Base-by-base conservation (phyloP, 768 basidiomycete species). In the Hebeloma cylindrosporum region DNA sequence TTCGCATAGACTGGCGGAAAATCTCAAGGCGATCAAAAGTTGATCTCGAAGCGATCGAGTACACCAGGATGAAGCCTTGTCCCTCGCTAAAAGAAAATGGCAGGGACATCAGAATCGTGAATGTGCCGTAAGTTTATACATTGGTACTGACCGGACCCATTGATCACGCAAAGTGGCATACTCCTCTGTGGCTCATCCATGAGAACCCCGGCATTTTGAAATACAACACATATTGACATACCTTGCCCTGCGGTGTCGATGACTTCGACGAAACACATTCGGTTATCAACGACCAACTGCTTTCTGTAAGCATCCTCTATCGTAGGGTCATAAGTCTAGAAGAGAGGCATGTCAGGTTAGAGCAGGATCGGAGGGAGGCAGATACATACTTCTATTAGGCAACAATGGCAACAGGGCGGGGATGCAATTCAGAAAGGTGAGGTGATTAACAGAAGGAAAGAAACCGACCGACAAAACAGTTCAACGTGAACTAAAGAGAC, bases 241-340 rank as follows among this genome's bases (percentile, higher is more conserved):
- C 93, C 93, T 82, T 97, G 93, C 22, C 93, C 93, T 38, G 94
- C 94, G 57, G 94, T 96, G 70, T 97, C 93, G 64, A 97, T 89
- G 51, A 97, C 91, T 67, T 97, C 93, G 54, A 97, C 82, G 64
- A 93, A 88, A 69, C 92, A 94, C 82, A 93, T 93, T 57, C 85
- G 80, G 62, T 93, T 92, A 68, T 95, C 93, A 52, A 96, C 92
- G 45, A 93, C 83, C 57, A 93, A 79, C 64, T 93, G 92, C 66
- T 94, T 95, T 59, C 93, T 80, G 70, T 97, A 96, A 51, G 93
- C 93, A 65, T 96, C 93, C 71, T 97, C 93, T 80, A 97, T 97
- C 57, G 93, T 97, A 45, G 93, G 93, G 72, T 97, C 93, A 67
- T 97, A 97, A 40, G 92, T 92, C 91, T 95, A 45, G 29, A 3